phyloP scores from a whole-genome alignment of 352 stramenopile genomes.

The Blastocystis sp. region DNA sequence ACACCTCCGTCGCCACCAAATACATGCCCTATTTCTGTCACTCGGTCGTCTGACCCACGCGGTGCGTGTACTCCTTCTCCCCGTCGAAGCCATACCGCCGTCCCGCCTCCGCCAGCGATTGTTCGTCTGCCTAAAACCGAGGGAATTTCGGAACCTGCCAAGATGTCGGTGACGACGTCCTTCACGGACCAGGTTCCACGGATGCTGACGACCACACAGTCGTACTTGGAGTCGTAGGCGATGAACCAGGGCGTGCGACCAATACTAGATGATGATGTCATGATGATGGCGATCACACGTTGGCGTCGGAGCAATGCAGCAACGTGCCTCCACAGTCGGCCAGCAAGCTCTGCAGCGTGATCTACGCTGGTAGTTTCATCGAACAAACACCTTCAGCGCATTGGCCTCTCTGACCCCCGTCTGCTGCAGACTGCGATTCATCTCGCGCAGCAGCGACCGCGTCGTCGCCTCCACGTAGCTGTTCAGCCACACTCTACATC shows the following conservation, averaged over 20 bases:
- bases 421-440: background rate
- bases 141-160: background rate
- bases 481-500: constrained; percentile 13
- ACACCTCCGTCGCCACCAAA: constrained; percentile 11
- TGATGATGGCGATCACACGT: background rate
- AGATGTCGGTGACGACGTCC: constrained; percentile 36
- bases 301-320: constrained; percentile 23
- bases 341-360: constrained; percentile 10
- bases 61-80: constrained; percentile 15
- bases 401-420: constrained; percentile 11
- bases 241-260: constrained; percentile 43
- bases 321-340: background rate
- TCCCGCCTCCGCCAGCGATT: constrained; percentile 11
- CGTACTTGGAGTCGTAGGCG: constrained; percentile 20
- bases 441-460: background rate
- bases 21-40: constrained; percentile 13
- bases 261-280: background rate
- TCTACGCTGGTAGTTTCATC: background rate
- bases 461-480: constrained; percentile 12
- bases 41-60: background rate
- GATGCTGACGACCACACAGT: constrained; percentile 25
- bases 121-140: background rate
- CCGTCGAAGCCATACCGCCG: constrained; percentile 17
- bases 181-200: constrained; percentile 30
- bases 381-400: background rate